Base-by-base conservation (phyloP, 1,284 basidiomycete species). In the Austroboletus rostrupii region DNA sequence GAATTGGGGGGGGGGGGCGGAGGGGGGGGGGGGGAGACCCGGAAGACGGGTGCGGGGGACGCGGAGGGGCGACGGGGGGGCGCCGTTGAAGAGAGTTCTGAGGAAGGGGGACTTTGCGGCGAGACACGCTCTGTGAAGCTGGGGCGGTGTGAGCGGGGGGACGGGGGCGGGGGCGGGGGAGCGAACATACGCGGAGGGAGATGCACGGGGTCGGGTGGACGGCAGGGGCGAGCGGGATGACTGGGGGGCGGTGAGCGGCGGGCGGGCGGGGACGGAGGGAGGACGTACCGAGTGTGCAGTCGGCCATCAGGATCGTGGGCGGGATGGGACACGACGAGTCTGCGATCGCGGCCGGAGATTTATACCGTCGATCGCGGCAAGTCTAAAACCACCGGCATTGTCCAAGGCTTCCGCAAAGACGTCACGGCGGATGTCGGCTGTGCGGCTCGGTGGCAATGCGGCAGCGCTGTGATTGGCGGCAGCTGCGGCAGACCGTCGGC, bases 91-190 rank as follows among this genome's bases (percentile, higher is more conserved):
- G 42, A 90, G 73, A 14, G 76, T 77, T 36, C 84, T 75, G 46
- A 90, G 71, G 52, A 88, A 78, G 53, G 73, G 74, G 0, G 87
- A 90, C 59, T 88, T 85, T n/a, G 85, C 78, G 13, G 79, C 80
- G 40, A 90, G 74, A 59, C 82, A 86, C 62, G 85, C 85, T 56
- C 79, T 75, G 60, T 90, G 88, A 26, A 90, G 70, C 87, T 89
- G 47, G 14, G 41, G 43, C 17, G 14, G 10, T 20, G 43, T 54
- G 5, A 48, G 53, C 17, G 32, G 16, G 20, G 33, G 19, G 10
- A 8, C 3, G 20, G 5, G 13, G 32, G 1, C n/a, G n/a, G n/a
- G 39, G 36, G 4, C 0, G 43, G 40, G 3, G n/a, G 12, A 9
- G 8, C 6, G 19, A 0, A 69, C 79, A 10, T 28, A 28, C 26